A percentile compares a stretch with the other conserved stretches of the same genome.
Evolutionary conservation across 2,329 filamentous ascomycete species (phyloP).

Genomic region (Coniosporium tulheliwenetii): DNA sequence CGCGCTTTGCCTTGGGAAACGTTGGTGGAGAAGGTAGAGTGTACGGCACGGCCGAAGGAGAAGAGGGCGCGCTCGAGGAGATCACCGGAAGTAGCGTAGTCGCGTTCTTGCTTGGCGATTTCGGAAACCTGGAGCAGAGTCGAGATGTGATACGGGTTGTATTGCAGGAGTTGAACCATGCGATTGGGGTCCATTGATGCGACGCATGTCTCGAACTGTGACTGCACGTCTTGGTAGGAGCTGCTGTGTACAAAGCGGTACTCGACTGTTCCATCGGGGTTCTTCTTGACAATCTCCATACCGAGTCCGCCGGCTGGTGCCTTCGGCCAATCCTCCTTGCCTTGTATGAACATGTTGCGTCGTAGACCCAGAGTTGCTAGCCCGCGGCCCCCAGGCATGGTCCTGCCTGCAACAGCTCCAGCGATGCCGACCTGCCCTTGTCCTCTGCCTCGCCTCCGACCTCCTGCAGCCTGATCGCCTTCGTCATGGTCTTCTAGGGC

Average conservation of each 20-base stretch:
- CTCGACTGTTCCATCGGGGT: slow-evolving; percentile 43
- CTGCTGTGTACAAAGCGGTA: slow-evolving; percentile 66
- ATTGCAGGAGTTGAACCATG: slow-evolving; percentile 59
- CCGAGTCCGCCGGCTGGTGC: slow-evolving; percentile 65
- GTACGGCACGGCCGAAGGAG: slow-evolving; percentile 76
- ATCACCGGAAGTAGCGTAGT: slow-evolving; percentile 72
- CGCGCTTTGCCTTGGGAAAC: slow-evolving; percentile 65
- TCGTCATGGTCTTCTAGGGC: slow-evolving; percentile 43
- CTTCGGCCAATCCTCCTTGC: slow-evolving; percentile 74
- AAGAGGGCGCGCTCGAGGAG: slow-evolving; percentile 84
- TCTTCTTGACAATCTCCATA: slow-evolving; percentile 54
- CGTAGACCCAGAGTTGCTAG: slow-evolving; percentile 57
- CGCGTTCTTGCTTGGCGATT: slow-evolving; percentile 80
- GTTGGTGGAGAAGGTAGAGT: slow-evolving; percentile 65
- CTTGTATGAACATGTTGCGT: slow-evolving; percentile 71
- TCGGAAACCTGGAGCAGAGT: slow-evolving; percentile 87
- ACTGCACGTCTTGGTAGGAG: slow-evolving; percentile 59
- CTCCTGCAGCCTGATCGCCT: slow-evolving; percentile 29
- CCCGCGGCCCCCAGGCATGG: slow-evolving; percentile 40
- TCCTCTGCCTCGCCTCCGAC: slow-evolving; percentile 41
- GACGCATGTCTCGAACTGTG: slow-evolving; percentile 64
- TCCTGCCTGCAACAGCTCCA: slow-evolving; percentile 37
- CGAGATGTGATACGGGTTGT: slow-evolving; percentile 79
- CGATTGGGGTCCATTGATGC: slow-evolving; percentile 70
- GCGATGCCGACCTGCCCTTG: slow-evolving; percentile 41